Percentiles rank a stretch among this genome's conserved stretches.
phyloP scores from a whole-genome alignment of 2,329 filamentous ascomycete genomes.

The Coniochaeta ligniaria region DNA sequence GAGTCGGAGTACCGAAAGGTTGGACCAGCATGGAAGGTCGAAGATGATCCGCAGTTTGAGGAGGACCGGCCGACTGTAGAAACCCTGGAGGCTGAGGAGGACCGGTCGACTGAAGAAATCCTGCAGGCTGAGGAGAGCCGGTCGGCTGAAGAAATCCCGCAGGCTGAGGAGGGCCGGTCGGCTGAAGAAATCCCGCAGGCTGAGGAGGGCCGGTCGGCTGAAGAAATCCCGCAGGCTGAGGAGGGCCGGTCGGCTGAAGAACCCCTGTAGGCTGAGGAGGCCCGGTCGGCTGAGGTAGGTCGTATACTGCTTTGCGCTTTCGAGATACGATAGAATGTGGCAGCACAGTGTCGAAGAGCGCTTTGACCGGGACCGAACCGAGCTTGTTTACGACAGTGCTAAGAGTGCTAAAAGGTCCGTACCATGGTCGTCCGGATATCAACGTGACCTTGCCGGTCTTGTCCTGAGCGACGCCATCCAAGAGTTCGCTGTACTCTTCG shows the following conservation, averaged over 20 bases:
- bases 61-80: too few relatives aligned
- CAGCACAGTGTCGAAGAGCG: background rate
- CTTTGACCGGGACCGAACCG: too few relatives aligned
- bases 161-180: too few relatives aligned
- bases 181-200: too few relatives aligned
- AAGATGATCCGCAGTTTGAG: too few relatives aligned
- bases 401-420: background rate
- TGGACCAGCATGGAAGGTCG: too few relatives aligned
- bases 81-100: too few relatives aligned
- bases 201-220: too few relatives aligned
- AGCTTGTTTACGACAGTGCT: too few relatives aligned
- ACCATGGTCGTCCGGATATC: background rate
- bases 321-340: background rate
- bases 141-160: background rate
- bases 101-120: too few relatives aligned
- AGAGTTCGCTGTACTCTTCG: background rate
- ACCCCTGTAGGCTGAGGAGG: too few relatives aligned
- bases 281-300: background rate
- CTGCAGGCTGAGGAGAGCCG: background rate
- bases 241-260: background rate
- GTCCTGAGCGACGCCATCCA: background rate
- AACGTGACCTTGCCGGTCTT: background rate
- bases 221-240: too few relatives aligned
- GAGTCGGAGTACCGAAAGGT: background rate
- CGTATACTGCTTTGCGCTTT: background rate